Evolutionary conservation across 2,329 filamentous ascomycete species (phyloP).

Genomic region (Trichophyton equinum): DNA sequence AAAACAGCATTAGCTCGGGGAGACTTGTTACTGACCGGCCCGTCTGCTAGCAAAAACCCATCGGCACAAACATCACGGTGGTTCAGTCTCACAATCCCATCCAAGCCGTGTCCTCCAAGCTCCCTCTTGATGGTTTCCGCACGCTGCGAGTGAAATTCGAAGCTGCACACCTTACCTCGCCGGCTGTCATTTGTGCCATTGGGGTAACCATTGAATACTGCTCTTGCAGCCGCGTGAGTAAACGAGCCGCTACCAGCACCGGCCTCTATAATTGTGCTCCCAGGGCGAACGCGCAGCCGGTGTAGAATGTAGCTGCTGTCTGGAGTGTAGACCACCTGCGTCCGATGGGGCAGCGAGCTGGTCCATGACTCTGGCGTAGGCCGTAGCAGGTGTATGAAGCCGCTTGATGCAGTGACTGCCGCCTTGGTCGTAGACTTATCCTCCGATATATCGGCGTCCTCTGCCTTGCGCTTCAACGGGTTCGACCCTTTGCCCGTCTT

Average conservation of each 20-base stretch:
- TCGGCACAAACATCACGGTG: conserved; percentile 40
- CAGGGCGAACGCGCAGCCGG: conserved; percentile 35
- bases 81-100: conserved; percentile 33
- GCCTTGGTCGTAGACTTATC: conserved; percentile 18
- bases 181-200: conserved; percentile 15
- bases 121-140: conserved; percentile 32
- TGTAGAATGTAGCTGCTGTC: conserved; percentile 43
- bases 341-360: conserved; percentile 38
- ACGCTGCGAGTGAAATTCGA: conserved; percentile 38
- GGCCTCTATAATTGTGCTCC: conserved; percentile 37
- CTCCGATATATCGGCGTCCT: conserved; percentile 27
- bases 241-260: conserved; percentile 42
- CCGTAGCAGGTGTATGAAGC: conserved; percentile 38
- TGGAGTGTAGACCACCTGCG: conserved; percentile 42
- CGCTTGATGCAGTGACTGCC: conserved; percentile 32
- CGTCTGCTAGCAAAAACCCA: conserved; percentile 31
- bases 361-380: conserved; percentile 42
- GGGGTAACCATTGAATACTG: conserved; percentile 37
- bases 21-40: conserved; percentile 23
- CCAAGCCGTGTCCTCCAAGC: conserved; percentile 33
- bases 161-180: conserved; percentile 38
- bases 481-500: conserved; percentile 24
- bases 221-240: conserved; percentile 38
- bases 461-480: conserved; percentile 14
- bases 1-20: conserved; percentile 38